A percentile compares a stretch with the other conserved stretches of the same genome.
Conservation (phyloP, 108 stramenopile species). For the Skeletonema menzelii region DNA sequence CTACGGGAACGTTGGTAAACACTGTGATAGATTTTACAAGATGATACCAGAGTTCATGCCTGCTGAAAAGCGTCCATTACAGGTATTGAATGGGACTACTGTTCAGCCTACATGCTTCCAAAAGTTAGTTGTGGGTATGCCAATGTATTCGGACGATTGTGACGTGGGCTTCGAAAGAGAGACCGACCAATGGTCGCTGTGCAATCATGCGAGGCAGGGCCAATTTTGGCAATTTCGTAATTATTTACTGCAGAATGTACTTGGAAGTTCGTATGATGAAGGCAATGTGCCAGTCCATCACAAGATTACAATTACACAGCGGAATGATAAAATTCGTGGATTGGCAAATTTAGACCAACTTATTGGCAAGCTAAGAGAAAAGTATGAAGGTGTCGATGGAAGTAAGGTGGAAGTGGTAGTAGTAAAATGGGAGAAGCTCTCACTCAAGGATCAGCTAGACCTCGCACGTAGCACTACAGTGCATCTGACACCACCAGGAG, state of each 20-base stretch:
- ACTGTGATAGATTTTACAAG: conserved; percentile 2
- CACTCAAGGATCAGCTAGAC: conserved; percentile 1
- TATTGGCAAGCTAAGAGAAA: neutral
- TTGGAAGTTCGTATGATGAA: neutral
- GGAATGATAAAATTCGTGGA: neutral
- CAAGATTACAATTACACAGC: neutral
- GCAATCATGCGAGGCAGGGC: neutral
- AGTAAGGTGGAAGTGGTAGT: neutral
- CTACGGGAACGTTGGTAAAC: neutral
- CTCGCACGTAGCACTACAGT: neutral
- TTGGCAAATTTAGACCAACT: neutral
- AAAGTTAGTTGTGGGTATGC: neutral
- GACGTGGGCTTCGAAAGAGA: neutral
- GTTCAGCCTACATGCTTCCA: conserved; percentile 3
- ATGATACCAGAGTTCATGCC: neutral
- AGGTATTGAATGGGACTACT: neutral
- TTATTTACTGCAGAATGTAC: neutral
- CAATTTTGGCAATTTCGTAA: neutral
- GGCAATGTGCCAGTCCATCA: neutral
- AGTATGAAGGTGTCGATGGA: neutral
- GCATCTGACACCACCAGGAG: neutral
- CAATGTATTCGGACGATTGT: conserved; percentile 1
- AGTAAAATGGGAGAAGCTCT: neutral
- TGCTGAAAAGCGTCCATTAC: neutral
- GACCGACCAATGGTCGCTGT: neutral